Conservation (phyloP, 805 yeast genomes). For the Candida pseudofarinosa region DNA sequence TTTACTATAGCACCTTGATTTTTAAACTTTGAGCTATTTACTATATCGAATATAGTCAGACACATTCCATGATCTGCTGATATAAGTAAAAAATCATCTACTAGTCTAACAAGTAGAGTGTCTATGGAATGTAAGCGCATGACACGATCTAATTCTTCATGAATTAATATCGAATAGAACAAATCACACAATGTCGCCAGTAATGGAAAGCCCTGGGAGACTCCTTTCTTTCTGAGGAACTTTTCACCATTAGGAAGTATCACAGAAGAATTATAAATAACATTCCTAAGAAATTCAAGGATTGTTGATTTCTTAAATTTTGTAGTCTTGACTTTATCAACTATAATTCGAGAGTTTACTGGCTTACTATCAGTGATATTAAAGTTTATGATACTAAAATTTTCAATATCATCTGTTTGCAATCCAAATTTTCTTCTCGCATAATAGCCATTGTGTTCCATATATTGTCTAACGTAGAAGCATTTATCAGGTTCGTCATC, state of each 20-base stretch:
- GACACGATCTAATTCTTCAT: conserved; percentile 23
- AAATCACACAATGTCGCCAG: conserved; percentile 75
- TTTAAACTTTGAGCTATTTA: conserved; percentile 17
- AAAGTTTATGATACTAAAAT: conserved; percentile 10
- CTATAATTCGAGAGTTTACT: not conserved
- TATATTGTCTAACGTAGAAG: conserved; percentile 18
- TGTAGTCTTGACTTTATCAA: conserved; percentile 22
- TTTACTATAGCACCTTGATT: conserved; percentile 35
- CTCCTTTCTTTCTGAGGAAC: conserved; percentile 55
- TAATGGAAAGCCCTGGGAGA: conserved; percentile 80
- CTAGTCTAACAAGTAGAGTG: conserved; percentile 55
- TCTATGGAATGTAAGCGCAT: not conserved
- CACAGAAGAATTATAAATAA: conserved; percentile 49
- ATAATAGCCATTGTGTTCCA: conserved; percentile 8
- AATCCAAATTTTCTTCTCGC: conserved; percentile 11
- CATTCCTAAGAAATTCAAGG: conserved; percentile 43
- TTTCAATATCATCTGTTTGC: conserved; percentile 11
- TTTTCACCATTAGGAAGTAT: conserved; percentile 28
- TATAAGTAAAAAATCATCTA: conserved; percentile 82
- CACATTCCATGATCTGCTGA: conserved; percentile 36
- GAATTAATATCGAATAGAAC: conserved; percentile 60
- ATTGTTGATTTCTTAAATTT: conserved; percentile 43
- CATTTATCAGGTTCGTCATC: conserved; percentile 13
- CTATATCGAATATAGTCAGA: conserved; percentile 12
- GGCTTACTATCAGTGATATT: not conserved